Evolutionary conservation across 2,329 filamentous ascomycete species (phyloP).

Genomic region (Penicillium sp.): DNA sequence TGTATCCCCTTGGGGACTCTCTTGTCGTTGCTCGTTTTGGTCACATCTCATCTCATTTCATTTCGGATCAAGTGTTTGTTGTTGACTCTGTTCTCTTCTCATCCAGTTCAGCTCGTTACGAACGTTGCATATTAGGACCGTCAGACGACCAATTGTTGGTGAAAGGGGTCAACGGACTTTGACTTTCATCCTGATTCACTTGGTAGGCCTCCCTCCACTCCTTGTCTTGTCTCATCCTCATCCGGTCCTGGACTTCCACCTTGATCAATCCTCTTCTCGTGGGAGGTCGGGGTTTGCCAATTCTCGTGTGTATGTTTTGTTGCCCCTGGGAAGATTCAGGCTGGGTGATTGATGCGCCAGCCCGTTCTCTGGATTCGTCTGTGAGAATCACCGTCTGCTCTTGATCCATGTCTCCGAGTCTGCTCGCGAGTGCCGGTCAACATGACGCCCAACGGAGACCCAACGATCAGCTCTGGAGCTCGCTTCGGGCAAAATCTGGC

Average conservation of each 20-base stretch:
- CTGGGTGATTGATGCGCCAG: slow-evolving; percentile 27
- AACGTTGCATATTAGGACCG: slow-evolving; percentile 28
- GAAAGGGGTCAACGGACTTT: slow-evolving; percentile 10
- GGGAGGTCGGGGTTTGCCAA: background rate
- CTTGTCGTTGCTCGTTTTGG: background rate
- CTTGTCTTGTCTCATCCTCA: slow-evolving; percentile 1
- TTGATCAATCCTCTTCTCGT: background rate
- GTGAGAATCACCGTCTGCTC: too few species aligned
- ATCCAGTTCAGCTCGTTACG: slow-evolving; percentile 16
- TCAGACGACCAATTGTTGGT: slow-evolving; percentile 17
- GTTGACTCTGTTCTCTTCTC: slow-evolving; percentile 24
- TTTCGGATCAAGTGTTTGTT: slow-evolving; percentile 23
- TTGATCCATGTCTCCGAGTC: background rate
- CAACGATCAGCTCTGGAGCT: background rate
- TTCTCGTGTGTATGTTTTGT: slow-evolving; percentile 11
- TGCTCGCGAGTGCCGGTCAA: background rate
- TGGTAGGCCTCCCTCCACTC: slow-evolving; percentile 14
- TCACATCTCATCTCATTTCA: background rate
- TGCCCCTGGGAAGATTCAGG: background rate
- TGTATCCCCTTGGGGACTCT: background rate
- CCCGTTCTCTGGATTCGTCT: slow-evolving; percentile 18
- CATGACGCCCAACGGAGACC: background rate
- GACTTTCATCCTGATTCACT: slow-evolving; percentile 16
- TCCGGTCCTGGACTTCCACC: background rate
- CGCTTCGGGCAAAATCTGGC: background rate